Conservation (phyloP, 73 alveolate species). For the Stentor coeruleus region DNA sequence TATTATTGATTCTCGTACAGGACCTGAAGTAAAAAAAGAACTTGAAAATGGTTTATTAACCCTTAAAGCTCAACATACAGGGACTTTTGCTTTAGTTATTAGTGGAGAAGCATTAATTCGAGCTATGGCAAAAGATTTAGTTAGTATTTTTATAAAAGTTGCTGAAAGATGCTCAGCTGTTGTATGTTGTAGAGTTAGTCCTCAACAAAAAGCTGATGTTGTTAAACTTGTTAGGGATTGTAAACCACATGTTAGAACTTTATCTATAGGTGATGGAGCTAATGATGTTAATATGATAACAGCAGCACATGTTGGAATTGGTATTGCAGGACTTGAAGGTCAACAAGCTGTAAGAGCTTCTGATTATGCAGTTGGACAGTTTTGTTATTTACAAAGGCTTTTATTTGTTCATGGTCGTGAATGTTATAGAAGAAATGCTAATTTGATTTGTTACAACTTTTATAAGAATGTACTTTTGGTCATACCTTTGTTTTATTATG, state of each 20-base stretch:
- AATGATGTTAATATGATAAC: conserved; percentile 96
- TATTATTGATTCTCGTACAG: conserved; percentile 60
- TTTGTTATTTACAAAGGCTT: conserved; percentile 75
- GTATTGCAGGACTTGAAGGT: conserved; percentile 92
- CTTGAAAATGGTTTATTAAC: conserved; percentile 44
- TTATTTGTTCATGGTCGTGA: conserved; percentile 94
- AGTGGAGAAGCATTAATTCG: conserved; percentile 37
- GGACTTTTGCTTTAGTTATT: conserved; percentile 51
- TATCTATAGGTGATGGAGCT: conserved; percentile 97
- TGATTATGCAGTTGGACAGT: conserved; percentile 83
- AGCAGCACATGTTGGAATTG: conserved; percentile 95
- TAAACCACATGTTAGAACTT: conserved; percentile 64
- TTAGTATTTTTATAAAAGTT: conserved; percentile 31
- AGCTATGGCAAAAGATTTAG: conserved; percentile 2
- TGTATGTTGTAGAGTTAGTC: conserved; percentile 83
- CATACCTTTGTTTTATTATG: conserved; percentile 67
- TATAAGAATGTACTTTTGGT: conserved; percentile 84
- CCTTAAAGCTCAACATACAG: conserved; percentile 2
- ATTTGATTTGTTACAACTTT: conserved; percentile 72
- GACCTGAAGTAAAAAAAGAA: conserved; percentile 35
- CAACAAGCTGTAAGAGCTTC: conserved; percentile 90
- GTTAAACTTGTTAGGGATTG: conserved; percentile 63
- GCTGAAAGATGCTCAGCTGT: conserved; percentile 58
- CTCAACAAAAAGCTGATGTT: conserved; percentile 87
- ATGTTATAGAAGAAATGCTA: conserved; percentile 82